These are phyloP conservation scores for Piromyces finnis DNA, from an alignment of 192 early-diverging fungal species.

Conservation along the genomic window DNA sequence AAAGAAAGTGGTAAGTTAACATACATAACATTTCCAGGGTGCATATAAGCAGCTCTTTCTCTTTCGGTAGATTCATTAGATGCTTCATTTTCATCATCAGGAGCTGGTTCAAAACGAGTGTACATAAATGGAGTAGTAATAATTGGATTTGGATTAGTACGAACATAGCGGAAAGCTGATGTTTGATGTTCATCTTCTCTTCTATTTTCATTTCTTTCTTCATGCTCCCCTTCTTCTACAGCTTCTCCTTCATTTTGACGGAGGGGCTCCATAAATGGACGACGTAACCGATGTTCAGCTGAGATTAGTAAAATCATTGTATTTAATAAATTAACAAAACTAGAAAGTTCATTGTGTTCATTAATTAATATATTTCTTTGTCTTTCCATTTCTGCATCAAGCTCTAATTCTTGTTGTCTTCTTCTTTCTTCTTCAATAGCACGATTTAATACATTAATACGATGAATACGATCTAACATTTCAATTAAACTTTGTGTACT, in stretches of 20 bases:
- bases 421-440: background rate
- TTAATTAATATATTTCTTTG: background rate
- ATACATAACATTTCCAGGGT: background rate
- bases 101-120: background rate
- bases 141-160: background rate
- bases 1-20: background rate
- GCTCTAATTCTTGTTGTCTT: background rate
- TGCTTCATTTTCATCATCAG: too few species aligned
- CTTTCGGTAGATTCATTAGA: too few species aligned
- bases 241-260: background rate
- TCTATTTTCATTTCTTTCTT: too few species aligned
- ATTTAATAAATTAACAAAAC: background rate
- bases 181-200: too few species aligned
- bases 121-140: background rate
- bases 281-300: background rate
- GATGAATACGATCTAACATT: background rate
- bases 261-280: background rate
- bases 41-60: too few species aligned
- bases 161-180: background rate
- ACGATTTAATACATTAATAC: background rate
- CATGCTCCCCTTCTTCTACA: too few species aligned
- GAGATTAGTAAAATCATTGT: background rate
- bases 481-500: background rate
- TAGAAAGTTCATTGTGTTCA: background rate
- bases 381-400: background rate